Base-by-base conservation (phyloP, 305 asterid species). In the Andrographis paniculata region DNA sequence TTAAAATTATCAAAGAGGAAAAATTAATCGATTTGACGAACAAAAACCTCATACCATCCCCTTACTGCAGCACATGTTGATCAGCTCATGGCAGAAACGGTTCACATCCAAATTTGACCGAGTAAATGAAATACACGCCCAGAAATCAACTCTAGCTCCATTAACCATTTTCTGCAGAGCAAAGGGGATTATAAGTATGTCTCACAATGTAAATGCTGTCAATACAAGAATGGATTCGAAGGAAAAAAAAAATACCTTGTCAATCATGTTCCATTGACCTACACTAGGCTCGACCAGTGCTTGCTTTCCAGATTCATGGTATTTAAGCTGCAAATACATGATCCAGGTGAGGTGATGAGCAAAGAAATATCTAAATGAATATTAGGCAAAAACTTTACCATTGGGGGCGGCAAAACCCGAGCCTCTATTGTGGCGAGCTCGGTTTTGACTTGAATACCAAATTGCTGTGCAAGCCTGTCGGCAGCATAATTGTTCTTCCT, bases 191-290 rank as follows among this genome's bases (percentile, higher is more conserved):
- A 4, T 8, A 24, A 24, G 4, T n/a, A n/a, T n/a, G n/a, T n/a
- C n/a, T n/a, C n/a, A n/a, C n/a, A n/a, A n/a, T n/a, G n/a, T n/a
- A n/a, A n/a, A n/a, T n/a, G n/a, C n/a, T n/a, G n/a, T n/a, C n/a
- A n/a, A n/a, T n/a, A n/a, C n/a, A n/a, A n/a, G n/a, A n/a, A n/a
- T n/a, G n/a, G n/a, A n/a, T n/a, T n/a, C n/a, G n/a, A n/a, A n/a
- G n/a, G n/a, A n/a, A n/a, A n/a, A n/a, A n/a, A n/a, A n/a, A n/a
- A n/a, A n/a, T n/a, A 89, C 98, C 94, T 69, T 76, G 17, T 80
- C 60, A 0, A 78, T 86, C 96, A 89, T 85, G 40, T 82, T 86
- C 98, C 98, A 89, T 4, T 74, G 84, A 1, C 98, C 98, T 12
- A 80, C 84, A 40, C 23, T 36, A 7, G 96, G 98, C 13, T 58